These are phyloP conservation scores for Phaeolepiota aurea DNA, from an alignment of 768 basidiomycete species.

Conservation along the genomic window DNA sequence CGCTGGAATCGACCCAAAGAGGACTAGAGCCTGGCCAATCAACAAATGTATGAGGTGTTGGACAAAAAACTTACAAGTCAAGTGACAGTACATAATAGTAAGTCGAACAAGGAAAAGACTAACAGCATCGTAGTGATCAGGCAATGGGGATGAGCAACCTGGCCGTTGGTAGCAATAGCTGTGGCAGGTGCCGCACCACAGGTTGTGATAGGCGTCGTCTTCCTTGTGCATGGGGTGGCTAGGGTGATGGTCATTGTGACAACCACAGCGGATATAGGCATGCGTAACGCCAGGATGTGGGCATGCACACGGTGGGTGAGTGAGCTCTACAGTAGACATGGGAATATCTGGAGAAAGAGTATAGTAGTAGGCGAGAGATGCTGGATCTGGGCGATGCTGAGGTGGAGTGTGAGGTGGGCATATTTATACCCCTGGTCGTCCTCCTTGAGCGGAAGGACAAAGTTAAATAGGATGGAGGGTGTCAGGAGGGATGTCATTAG, in stretches of 20 bases:
- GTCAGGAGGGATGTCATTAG: background rate
- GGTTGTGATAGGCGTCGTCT: slow-evolving; percentile 23
- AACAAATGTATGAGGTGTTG: too few relatives aligned
- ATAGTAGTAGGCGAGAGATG: background rate
- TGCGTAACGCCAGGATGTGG: slow-evolving; percentile 13
- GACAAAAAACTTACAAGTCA: background rate
- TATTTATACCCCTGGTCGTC: background rate
- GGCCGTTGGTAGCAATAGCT: slow-evolving; percentile 17
- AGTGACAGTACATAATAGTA: background rate
- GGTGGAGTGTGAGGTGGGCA: background rate
- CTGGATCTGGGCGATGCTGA: too few relatives aligned
- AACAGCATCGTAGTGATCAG: slow-evolving; percentile 7
- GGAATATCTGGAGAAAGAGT: background rate
- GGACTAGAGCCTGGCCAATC: too few relatives aligned
- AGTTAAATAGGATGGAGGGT: too few relatives aligned
- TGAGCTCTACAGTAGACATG: background rate
- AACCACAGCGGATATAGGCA: slow-evolving; percentile 25
- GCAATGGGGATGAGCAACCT: slow-evolving; percentile 12
- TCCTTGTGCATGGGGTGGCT: slow-evolving; percentile 19
- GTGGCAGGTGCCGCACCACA: slow-evolving; percentile 23
- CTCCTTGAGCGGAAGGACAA: background rate
- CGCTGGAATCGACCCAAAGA: background rate
- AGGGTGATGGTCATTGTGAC: slow-evolving; percentile 18
- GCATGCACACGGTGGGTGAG: slow-evolving; percentile 12
- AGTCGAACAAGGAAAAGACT: slow-evolving; percentile 6